phyloP scores from a whole-genome alignment of 345 rosid species.

The Rhodomyrtus tomentosa region DNA sequence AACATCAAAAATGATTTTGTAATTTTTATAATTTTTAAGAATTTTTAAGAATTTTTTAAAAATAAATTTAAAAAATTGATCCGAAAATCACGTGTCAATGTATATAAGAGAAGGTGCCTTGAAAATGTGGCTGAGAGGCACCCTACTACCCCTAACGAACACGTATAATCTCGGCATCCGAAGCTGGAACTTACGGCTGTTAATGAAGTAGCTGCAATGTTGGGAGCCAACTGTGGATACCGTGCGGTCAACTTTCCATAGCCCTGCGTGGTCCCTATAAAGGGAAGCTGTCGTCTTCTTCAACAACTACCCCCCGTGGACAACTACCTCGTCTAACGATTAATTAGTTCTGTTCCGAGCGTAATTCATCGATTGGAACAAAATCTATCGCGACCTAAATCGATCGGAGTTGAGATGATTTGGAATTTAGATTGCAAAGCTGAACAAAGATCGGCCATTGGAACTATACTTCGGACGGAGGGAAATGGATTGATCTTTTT shows the following conservation, averaged over 20 bases:
- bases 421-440: background rate
- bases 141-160: background rate
- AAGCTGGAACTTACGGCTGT: background rate
- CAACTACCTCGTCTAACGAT: background rate
- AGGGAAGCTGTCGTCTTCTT: background rate
- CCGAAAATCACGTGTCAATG: no score
- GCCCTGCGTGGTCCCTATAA: background rate
- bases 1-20: no score
- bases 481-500: background rate
- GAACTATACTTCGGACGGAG: background rate
- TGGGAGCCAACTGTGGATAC: background rate
- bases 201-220: background rate
- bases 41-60: no score
- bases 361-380: background rate
- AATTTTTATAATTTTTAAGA: no score
- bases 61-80: no score
- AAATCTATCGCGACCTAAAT: background rate
- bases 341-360: background rate
- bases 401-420: background rate
- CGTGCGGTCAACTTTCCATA: background rate
- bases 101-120: background rate
- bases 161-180: background rate
- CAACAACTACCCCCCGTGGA: no score
- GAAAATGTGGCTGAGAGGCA: background rate
- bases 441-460: background rate